phyloP scores from a whole-genome alignment of 1,284 basidiomycete genomes.

The Naganishia cerealis region DNA sequence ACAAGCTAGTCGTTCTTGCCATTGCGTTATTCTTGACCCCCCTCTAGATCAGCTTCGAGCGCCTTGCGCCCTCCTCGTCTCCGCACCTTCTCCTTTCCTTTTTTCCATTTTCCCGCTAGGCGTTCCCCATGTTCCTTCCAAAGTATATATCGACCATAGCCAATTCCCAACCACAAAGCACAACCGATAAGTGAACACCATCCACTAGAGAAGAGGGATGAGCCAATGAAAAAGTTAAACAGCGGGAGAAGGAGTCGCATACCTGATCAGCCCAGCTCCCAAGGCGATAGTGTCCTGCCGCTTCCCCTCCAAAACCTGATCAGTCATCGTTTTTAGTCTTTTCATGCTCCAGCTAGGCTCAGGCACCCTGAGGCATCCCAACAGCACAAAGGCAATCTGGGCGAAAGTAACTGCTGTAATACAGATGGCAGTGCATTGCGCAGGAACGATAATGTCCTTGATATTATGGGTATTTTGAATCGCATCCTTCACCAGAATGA shows the following conservation, averaged over 20 bases:
- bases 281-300: background rate
- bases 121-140: background rate
- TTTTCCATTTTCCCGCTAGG: background rate
- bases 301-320: background rate
- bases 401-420: background rate
- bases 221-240: background rate
- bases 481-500: background rate
- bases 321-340: background rate
- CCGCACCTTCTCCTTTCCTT: background rate
- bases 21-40: background rate
- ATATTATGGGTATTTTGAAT: background rate
- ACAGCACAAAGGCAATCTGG: background rate
- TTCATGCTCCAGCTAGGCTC: background rate
- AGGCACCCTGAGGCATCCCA: conserved; percentile 7
- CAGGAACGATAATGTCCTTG: conserved; percentile 11
- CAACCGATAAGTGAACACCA: conserved; percentile 5
- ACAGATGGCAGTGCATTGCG: conserved; percentile 4
- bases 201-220: background rate
- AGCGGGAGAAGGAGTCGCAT: background rate
- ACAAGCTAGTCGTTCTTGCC: background rate
- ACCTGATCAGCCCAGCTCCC: conserved; percentile 12
- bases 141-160: background rate
- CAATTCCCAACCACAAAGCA: background rate
- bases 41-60: background rate
- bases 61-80: background rate